Percentiles rank a stretch among this genome's conserved stretches.
These are phyloP conservation scores for Penicillium expansum DNA, from an alignment of 2,329 filamentous ascomycete genomes.

Conservation along the genomic window DNA sequence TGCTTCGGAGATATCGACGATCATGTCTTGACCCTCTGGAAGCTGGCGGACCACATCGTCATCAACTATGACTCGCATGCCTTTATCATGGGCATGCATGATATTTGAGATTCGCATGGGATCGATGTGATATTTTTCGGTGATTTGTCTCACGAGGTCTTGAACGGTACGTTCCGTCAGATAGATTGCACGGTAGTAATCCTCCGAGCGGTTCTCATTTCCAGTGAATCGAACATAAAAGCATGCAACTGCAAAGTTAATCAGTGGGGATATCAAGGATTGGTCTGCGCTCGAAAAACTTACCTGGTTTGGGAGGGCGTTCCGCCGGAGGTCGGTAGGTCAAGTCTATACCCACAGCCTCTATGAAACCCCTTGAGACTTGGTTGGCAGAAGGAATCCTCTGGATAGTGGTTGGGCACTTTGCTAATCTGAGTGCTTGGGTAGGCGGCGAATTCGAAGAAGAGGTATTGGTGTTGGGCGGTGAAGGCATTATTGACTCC, in stretches of 20 bases:
- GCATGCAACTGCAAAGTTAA: conserved; percentile 64
- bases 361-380: conserved; percentile 75
- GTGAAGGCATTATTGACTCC: conserved; percentile 38
- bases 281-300: conserved; percentile 25
- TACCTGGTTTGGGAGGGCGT: conserved; percentile 64
- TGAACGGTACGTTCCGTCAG: conserved; percentile 71
- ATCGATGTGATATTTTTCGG: conserved; percentile 78
- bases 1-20: conserved; percentile 63
- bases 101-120: conserved; percentile 67
- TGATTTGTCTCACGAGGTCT: conserved; percentile 70
- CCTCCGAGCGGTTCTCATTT: conserved; percentile 51
- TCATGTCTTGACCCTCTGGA: conserved; percentile 88
- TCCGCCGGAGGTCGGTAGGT: conserved; percentile 78
- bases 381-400: conserved; percentile 23
- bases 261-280: conserved; percentile 29
- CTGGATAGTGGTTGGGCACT: conserved; percentile 33
- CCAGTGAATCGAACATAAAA: conserved; percentile 71
- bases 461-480: conserved; percentile 42
- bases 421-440: conserved; percentile 19
- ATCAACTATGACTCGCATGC: conserved; percentile 81
- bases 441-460: conserved; percentile 36
- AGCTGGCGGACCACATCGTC: conserved; percentile 84
- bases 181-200: conserved; percentile 82
- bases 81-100: conserved; percentile 69
- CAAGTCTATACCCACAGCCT: conserved; percentile 85